phyloP scores from a whole-genome alignment of 2,329 filamentous ascomycete genomes.

The Basipetospora sp. region DNA sequence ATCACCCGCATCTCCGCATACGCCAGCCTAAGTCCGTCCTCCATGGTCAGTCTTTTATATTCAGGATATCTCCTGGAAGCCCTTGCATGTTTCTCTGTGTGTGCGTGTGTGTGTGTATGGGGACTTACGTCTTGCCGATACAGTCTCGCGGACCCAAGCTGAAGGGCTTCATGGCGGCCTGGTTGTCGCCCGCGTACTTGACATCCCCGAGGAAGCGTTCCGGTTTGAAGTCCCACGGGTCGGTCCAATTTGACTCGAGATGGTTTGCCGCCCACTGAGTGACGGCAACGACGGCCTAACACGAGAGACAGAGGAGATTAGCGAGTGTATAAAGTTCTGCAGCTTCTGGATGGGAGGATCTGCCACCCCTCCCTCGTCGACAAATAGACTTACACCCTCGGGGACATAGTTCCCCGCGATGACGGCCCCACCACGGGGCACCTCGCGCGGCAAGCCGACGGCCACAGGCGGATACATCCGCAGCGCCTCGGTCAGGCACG shows the following conservation, averaged over 20 bases:
- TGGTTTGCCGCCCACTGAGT: slow-evolving; percentile 31
- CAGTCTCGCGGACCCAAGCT: slow-evolving; percentile 34
- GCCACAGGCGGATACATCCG: slow-evolving; percentile 23
- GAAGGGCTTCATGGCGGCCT: slow-evolving; percentile 32
- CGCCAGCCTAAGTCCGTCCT: slow-evolving; percentile 23
- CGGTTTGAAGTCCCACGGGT: slow-evolving; percentile 30
- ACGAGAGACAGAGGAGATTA: not conserved
- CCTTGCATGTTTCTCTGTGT: too few species aligned
- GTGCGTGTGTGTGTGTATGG: too few species aligned
- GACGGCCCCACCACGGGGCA: slow-evolving; percentile 18
- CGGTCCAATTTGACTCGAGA: slow-evolving; percentile 27
- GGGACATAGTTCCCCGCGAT: slow-evolving; percentile 19
- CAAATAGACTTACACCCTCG: slow-evolving; percentile 16
- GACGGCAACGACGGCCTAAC: slow-evolving; percentile 26
- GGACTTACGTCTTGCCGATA: slow-evolving; percentile 32
- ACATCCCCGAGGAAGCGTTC: slow-evolving; percentile 30
- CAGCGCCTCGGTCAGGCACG: slow-evolving; percentile 27
- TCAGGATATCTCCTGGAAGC: too few species aligned
- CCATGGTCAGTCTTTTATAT: too few species aligned
- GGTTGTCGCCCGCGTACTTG: slow-evolving; percentile 26
- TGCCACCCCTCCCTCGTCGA: not conserved
- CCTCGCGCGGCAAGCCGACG: slow-evolving; percentile 14
- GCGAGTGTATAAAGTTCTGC: too few species aligned
- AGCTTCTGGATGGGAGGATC: not conserved
- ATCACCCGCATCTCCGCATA: slow-evolving; percentile 36